A percentile compares a stretch with the other conserved stretches of the same genome.
Conservation (phyloP, 2,329 filamentous ascomycete genomes). For the Neofusicoccum cordaticola region DNA sequence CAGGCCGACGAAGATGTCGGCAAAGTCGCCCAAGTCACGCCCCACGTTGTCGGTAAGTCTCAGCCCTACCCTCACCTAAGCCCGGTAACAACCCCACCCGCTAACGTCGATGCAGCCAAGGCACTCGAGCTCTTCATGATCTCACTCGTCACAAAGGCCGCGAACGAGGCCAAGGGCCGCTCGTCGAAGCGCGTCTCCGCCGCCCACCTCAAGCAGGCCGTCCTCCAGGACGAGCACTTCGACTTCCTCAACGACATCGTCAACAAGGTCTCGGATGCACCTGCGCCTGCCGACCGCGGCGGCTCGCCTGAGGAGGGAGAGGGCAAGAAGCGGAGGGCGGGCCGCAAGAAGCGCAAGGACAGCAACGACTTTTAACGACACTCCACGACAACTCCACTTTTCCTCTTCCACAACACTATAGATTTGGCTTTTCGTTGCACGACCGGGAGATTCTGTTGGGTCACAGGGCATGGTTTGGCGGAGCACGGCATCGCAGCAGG, state of each 20-base stretch:
- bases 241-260: conserved; percentile 94
- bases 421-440: background rate
- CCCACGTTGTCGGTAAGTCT: conserved; percentile 76
- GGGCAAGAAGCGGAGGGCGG: conserved; percentile 45
- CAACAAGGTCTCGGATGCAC: conserved; percentile 70
- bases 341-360: conserved; percentile 37
- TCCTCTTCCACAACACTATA: background rate
- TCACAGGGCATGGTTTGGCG: conserved; percentile 3
- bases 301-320: conserved; percentile 45
- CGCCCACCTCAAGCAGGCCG: conserved; percentile 85
- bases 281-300: conserved; percentile 43
- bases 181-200: conserved; percentile 88
- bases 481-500: conserved; percentile 1
- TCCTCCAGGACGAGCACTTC: conserved; percentile 85
- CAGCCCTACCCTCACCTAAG: background rate
- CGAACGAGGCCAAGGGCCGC: conserved; percentile 75
- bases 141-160: conserved; percentile 82
- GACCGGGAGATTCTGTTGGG: background rate
- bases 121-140: conserved; percentile 98
- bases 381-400: background rate
- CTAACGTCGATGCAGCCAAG: conserved; percentile 58
- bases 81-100: background rate
- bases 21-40: conserved; percentile 96
- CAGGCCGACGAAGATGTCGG: conserved; percentile 98
- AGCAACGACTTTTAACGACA: conserved; percentile 34